A percentile compares a stretch with the other conserved stretches of the same genome.
Evolutionary conservation across 805 yeast genomes (phyloP).

Genomic region (Starmerella vitae): DNA sequence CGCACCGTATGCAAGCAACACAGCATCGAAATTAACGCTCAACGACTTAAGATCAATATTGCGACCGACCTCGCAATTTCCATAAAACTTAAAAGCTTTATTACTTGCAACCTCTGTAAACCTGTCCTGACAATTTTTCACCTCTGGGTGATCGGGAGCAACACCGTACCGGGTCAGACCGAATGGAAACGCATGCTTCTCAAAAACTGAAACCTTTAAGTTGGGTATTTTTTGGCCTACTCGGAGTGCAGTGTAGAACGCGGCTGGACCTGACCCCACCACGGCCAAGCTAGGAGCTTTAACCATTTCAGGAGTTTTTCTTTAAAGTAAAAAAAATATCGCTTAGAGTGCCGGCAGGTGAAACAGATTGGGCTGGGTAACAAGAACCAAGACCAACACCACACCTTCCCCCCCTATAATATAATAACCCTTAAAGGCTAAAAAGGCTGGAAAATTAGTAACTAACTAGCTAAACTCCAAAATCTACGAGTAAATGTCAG

Average conservation of each 20-base stretch:
- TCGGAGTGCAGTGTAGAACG: constrained; percentile 76
- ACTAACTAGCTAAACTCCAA: too few relatives aligned
- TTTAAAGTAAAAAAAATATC: too few relatives aligned
- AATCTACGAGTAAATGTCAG: too few relatives aligned
- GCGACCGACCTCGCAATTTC: constrained; percentile 56
- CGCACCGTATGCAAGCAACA: constrained; percentile 73
- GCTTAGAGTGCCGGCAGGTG: too few relatives aligned
- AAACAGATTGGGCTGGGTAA: too few relatives aligned
- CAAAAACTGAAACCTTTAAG: constrained; percentile 56
- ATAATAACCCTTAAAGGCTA: too few relatives aligned
- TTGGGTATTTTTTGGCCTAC: constrained; percentile 41
- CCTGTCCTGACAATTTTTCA: constrained; percentile 56
- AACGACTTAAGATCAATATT: constrained; percentile 23
- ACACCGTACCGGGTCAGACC: constrained; percentile 90
- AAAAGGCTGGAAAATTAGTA: too few relatives aligned
- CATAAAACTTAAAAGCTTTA: constrained; percentile 43
- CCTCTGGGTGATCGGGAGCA: constrained; percentile 99
- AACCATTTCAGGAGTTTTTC: too few relatives aligned
- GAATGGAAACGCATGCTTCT: constrained; percentile 74
- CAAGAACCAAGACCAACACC: too few relatives aligned
- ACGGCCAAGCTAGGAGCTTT: constrained; percentile 36
- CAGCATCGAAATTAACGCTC: constrained; percentile 47
- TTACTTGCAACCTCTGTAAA: constrained; percentile 38
- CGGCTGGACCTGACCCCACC: constrained; percentile 94
- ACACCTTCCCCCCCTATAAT: too few relatives aligned